Conservation (phyloP, 352 stramenopile species). For the Plasmopara muralis region DNA sequence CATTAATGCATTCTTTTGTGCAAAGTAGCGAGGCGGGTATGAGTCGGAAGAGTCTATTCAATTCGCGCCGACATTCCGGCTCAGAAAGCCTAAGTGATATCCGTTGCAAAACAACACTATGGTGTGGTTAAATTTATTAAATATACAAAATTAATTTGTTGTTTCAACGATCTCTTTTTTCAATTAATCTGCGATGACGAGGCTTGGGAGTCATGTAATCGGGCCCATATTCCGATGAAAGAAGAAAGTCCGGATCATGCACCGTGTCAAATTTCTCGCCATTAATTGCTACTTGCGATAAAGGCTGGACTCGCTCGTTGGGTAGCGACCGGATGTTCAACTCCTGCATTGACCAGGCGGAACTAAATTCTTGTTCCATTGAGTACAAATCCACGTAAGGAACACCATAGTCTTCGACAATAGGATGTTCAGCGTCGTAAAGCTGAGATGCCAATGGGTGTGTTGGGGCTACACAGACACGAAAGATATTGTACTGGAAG, state of each 20-base stretch:
- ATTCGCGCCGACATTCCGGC: too few relatives aligned
- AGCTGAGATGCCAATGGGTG: slow-evolving; percentile 29
- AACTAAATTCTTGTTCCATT: slow-evolving; percentile 8
- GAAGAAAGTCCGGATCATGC: slow-evolving; percentile 22
- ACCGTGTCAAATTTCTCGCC: slow-evolving; percentile 25
- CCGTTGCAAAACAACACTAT: too few relatives aligned
- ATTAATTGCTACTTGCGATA: slow-evolving; percentile 20
- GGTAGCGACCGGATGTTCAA: slow-evolving; percentile 8
- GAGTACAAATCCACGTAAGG: slow-evolving; percentile 37
- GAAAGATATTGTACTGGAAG: slow-evolving; percentile 29
- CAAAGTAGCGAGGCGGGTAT: too few relatives aligned
- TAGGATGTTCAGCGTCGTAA: slow-evolving; percentile 20
- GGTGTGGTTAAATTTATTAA: too few relatives aligned
- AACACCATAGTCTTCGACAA: slow-evolving; percentile 8
- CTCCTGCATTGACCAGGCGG: slow-evolving; percentile 20
- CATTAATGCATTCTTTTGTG: too few relatives aligned
- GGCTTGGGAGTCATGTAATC: slow-evolving; percentile 25
- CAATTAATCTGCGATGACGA: slow-evolving; percentile 2
- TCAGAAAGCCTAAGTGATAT: too few relatives aligned
- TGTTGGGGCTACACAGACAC: slow-evolving; percentile 31
- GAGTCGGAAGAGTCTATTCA: too few relatives aligned
- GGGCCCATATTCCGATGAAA: slow-evolving; percentile 24
- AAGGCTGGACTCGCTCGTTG: slow-evolving; percentile 15
- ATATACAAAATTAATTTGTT: too few relatives aligned
- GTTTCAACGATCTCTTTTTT: too few relatives aligned